These are phyloP conservation scores for Hippophae tibetana DNA, from an alignment of 306 rosid genomes.

Conservation along the genomic window DNA sequence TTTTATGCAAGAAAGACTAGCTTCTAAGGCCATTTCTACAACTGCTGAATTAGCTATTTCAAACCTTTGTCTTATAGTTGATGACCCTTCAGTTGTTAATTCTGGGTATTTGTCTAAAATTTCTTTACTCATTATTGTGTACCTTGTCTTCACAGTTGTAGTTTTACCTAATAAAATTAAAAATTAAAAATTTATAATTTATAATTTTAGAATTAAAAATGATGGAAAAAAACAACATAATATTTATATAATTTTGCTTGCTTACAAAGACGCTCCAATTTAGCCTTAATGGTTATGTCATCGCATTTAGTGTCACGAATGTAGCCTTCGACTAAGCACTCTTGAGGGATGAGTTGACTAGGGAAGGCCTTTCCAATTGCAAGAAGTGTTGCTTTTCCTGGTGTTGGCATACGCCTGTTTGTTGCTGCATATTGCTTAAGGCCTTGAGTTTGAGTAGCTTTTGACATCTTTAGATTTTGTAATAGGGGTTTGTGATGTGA, in stretches of 20 bases:
- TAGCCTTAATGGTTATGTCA: conserved; percentile 65
- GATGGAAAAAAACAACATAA: no score
- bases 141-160: conserved; percentile 91
- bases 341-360: conserved; percentile 81
- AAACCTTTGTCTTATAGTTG: conserved; percentile 75
- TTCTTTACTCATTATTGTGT: conserved; percentile 97
- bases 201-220: background rate
- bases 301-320: conserved; percentile 79
- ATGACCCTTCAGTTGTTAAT: conserved; percentile 66
- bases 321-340: conserved; percentile 88
- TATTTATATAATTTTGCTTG: conserved; percentile 1
- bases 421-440: conserved; percentile 11
- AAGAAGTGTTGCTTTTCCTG: conserved; percentile 71
- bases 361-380: conserved; percentile 93
- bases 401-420: conserved; percentile 41
- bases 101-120: conserved; percentile 83
- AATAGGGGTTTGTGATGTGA: conserved; percentile 8
- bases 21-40: conserved; percentile 74
- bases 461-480: conserved; percentile 36
- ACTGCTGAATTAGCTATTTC: conserved; percentile 87
- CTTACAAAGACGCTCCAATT: conserved; percentile 85
- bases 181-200: no score
- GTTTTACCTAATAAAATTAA: conserved; percentile 53
- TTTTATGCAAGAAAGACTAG: conserved; percentile 69
- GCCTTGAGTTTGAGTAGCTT: conserved; percentile 26